phyloP scores from a whole-genome alignment of 1,139 yeast species.

The Yamadazyma oceani region DNA sequence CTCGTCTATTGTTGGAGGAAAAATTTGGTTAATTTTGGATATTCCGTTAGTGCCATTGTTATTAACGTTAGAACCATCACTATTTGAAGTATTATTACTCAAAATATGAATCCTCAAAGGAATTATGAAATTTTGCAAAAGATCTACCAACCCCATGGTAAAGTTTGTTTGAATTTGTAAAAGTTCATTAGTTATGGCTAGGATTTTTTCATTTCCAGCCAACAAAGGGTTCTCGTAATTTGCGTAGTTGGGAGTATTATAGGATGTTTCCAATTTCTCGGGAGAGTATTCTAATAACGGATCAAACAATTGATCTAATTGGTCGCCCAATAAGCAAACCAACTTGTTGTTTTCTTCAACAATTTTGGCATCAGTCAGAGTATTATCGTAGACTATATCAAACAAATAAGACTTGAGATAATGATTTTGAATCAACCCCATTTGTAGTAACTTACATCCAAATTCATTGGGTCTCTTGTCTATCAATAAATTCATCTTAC shows the following conservation, averaged over 20 bases:
- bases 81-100: conserved; percentile 16
- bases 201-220: conserved; percentile 16
- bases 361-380: conserved; percentile 17
- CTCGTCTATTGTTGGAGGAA: conserved; percentile 96
- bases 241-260: conserved; percentile 47
- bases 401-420: conserved; percentile 54
- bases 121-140: conserved; percentile 74
- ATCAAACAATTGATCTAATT: conserved; percentile 83
- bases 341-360: conserved; percentile 70
- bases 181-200: conserved; percentile 55
- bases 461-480: conserved; percentile 53
- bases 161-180: conserved; percentile 69
- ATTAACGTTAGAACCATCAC: background rate
- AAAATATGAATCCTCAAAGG: conserved; percentile 75
- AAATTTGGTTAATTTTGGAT: conserved; percentile 66
- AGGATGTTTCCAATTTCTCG: conserved; percentile 71
- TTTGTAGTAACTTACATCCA: conserved; percentile 48
- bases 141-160: conserved; percentile 68
- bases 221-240: conserved; percentile 15
- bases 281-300: conserved; percentile 91
- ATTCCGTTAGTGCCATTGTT: conserved; percentile 52
- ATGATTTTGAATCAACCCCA: conserved; percentile 65
- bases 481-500: conserved; percentile 52
- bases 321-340: conserved; percentile 77
- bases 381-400: conserved; percentile 70